These are phyloP conservation scores for Rubroboletus satanas DNA, from an alignment of 768 basidiomycete species.

Conservation along the genomic window DNA sequence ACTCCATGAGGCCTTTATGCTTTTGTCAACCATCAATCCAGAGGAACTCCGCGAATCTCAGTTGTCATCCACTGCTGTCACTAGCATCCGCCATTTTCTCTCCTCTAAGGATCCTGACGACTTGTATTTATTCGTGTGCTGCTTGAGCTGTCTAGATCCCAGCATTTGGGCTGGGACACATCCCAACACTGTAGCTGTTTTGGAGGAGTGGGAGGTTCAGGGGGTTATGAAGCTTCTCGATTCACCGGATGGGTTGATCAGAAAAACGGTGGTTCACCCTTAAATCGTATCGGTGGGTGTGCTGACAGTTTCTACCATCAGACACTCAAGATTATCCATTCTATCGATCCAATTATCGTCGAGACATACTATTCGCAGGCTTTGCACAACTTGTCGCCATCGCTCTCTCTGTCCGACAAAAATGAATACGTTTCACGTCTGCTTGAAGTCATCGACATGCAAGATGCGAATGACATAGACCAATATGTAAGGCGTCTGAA, in stretches of 20 bases:
- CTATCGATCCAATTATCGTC: conserved; percentile 58
- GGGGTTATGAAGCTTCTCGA: conserved; percentile 65
- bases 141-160: conserved; percentile 56
- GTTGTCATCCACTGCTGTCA: conserved; percentile 31
- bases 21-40: conserved; percentile 25
- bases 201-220: conserved; percentile 75
- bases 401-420: conserved; percentile 33
- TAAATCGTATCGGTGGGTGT: not conserved
- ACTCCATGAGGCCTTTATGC: conserved; percentile 33
- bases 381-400: conserved; percentile 35
- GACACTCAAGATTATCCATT: conserved; percentile 57
- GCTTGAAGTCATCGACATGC: conserved; percentile 52
- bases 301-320: conserved; percentile 28
- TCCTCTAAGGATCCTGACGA: conserved; percentile 56
- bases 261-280: conserved; percentile 49
- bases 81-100: conserved; percentile 54
- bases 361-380: conserved; percentile 49
- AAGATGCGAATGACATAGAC: conserved; percentile 49
- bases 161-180: conserved; percentile 65
- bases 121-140: conserved; percentile 62
- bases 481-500: conserved; percentile 52
- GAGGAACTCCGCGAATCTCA: conserved; percentile 18
- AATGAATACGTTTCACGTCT: conserved; percentile 45
- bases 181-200: conserved; percentile 43
- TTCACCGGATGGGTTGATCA: conserved; percentile 53